phyloP scores from a whole-genome alignment of 2,329 filamentous ascomycete genomes.

The Shiraia sp. region DNA sequence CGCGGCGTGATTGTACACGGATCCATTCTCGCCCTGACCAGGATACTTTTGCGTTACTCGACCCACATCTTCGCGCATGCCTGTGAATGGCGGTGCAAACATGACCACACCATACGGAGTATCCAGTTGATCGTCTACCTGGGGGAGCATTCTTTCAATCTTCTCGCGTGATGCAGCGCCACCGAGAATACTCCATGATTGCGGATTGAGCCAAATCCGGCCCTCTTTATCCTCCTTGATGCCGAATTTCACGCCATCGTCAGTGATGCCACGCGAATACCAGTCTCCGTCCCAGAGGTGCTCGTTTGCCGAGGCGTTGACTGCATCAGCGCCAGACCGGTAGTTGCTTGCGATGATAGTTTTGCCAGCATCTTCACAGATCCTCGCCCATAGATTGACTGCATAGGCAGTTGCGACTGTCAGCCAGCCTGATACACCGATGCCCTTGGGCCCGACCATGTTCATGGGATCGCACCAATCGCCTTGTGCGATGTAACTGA shows the following conservation, averaged over 20 bases:
- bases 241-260: constrained; percentile 58
- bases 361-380: constrained; percentile 53
- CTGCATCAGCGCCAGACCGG: constrained; percentile 49
- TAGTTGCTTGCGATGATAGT: constrained; percentile 51
- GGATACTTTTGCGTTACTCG: constrained; percentile 63
- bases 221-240: constrained; percentile 56
- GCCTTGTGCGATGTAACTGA: constrained; percentile 62
- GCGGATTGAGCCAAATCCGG: constrained; percentile 63
- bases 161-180: constrained; percentile 54
- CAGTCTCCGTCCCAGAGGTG: constrained; percentile 62
- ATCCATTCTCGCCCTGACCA: constrained; percentile 62
- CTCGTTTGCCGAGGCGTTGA: constrained; percentile 56
- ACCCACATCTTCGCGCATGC: constrained; percentile 62
- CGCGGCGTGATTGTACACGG: constrained; percentile 62
- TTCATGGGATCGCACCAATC: constrained; percentile 67
- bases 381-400: constrained; percentile 57
- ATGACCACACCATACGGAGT: constrained; percentile 61
- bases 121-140: constrained; percentile 56
- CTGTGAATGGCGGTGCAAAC: constrained; percentile 59
- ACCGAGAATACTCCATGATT: constrained; percentile 60
- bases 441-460: constrained; percentile 64
- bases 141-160: constrained; percentile 51
- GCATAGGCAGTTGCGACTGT: constrained; percentile 60
- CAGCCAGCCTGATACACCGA: constrained; percentile 62
- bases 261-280: constrained; percentile 63